Conservation (phyloP, 495 filamentous ascomycete species). For the Penicillium taxi region DNA sequence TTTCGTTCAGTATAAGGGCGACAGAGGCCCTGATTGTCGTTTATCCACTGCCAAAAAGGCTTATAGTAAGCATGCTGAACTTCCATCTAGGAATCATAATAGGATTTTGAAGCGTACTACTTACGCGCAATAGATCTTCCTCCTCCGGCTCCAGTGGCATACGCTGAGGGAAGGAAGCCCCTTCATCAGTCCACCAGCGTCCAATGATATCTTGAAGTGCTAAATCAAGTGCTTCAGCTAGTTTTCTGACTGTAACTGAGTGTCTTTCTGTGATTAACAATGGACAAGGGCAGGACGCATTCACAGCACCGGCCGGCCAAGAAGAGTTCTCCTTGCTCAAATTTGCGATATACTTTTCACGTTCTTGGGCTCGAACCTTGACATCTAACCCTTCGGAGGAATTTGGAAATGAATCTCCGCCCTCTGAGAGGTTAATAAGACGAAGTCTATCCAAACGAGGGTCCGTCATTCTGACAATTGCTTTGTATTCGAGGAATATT, state of each 20-base stretch:
- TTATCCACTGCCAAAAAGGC: slow-evolving; percentile 9
- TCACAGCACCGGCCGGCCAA: not conserved
- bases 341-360: not conserved
- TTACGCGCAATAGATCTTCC: slow-evolving; percentile 22
- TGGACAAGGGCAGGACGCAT: slow-evolving; percentile 8
- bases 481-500: no score
- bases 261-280: slow-evolving; percentile 11
- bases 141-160: slow-evolving; percentile 34
- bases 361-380: not conserved
- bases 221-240: slow-evolving; percentile 19
- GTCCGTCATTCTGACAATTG: slow-evolving; percentile 1
- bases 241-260: slow-evolving; percentile 10
- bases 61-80: not conserved
- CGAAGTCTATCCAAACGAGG: not conserved
- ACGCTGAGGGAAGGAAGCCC: slow-evolving; percentile 24
- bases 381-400: not conserved
- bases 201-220: slow-evolving; percentile 33
- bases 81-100: not conserved
- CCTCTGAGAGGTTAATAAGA: not conserved
- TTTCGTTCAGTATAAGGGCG: slow-evolving; percentile 7
- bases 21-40: not conserved
- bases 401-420: not conserved
- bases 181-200: slow-evolving; percentile 33
- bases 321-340: not conserved
- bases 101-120: not conserved